Evolutionary conservation across 2,329 filamentous ascomycete genomes (phyloP), one percentile per base, ranked within the genome.

Genomic region (Alternaria tenuissima): DNA sequence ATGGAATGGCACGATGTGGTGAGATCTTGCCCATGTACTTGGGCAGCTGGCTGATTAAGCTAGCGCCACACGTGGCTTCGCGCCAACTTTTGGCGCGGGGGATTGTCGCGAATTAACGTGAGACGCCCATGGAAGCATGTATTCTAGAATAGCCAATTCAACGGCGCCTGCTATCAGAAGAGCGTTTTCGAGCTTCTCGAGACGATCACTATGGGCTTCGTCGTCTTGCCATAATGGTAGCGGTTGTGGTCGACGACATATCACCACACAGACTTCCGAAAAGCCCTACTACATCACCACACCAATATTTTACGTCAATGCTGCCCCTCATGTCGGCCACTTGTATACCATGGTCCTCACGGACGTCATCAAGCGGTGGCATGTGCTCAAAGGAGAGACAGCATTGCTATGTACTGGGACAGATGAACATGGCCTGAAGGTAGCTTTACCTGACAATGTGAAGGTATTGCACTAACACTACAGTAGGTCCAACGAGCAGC

Each of bases 281-380:
- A 98, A 98, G 82, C 93, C 94, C 8, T 97, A 90, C 82, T 99
- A 98, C 83, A 85, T 97, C 72, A 98, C 95, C 5, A 96, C 93
- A 8, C 95, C 95, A 3, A 99, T 99, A 59, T 99, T 98, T 83
- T 99, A 99, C 80, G 95, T 99, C 82, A 99, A 99, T 86, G 92
- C 94, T 56, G 93, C 92, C 46, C 95, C 95, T 52, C 95, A 99
- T 82, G 88, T 98, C 64, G 95, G 95, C 44, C 95, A 99, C 79
- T 84, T 99, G 61, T 98, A 97, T 78, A 92, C 91, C 42, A 94
- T 98, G 88, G 85, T 98, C 71, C 86, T 99, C 44, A 86, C 92
- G 65, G 95, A 99, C 79, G 89, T 97, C 54, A 82, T 97, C 68
- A 99, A 98, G 80, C 87, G 95, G 80, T 99, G 93, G 93, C 88